These are phyloP conservation scores for Globisporangium megalacanthum DNA, from an alignment of 352 stramenopile genomes.

Conservation along the genomic window DNA sequence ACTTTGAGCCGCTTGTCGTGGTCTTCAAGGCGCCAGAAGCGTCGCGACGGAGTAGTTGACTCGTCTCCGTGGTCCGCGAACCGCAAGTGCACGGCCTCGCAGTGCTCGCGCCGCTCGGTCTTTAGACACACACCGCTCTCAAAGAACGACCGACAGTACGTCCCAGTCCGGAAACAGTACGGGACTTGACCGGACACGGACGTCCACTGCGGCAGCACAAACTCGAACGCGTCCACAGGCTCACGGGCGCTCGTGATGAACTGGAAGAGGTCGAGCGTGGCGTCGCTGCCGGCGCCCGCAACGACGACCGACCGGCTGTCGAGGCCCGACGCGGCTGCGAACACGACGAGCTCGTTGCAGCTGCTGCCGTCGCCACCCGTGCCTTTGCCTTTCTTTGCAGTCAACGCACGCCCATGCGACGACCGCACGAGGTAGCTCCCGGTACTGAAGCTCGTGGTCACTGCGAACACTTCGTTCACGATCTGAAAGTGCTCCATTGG, in stretches of 20 bases:
- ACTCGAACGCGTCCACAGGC: conserved; percentile 3
- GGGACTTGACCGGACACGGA: conserved; percentile 37
- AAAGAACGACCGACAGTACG: conserved; percentile 50
- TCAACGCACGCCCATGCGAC: not conserved
- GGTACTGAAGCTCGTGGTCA: conserved; percentile 21
- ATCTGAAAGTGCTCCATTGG: conserved; percentile 31
- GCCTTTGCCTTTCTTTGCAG: not conserved
- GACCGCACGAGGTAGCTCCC: conserved; percentile 35
- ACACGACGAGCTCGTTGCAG: not conserved
- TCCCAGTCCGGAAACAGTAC: conserved; percentile 53
- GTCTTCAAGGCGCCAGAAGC: conserved; percentile 36
- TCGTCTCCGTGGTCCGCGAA: conserved; percentile 1
- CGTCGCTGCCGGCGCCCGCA: not conserved
- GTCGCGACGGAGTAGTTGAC: not conserved
- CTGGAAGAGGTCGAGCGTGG: conserved; percentile 4
- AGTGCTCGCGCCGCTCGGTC: conserved; percentile 23
- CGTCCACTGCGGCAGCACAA: conserved; percentile 36
- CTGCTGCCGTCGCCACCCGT: conserved; percentile 1
- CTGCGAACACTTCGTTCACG: conserved; percentile 25
- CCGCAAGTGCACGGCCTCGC: conserved; percentile 39
- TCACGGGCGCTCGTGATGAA: conserved; percentile 3
- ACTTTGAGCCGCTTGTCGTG: conserved; percentile 24
- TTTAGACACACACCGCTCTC: conserved; percentile 33
- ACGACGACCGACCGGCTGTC: not conserved
- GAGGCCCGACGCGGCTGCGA: not conserved